phyloP scores from a whole-genome alignment of 2,329 filamentous ascomycete genomes.

The Epichloe bromicola region DNA sequence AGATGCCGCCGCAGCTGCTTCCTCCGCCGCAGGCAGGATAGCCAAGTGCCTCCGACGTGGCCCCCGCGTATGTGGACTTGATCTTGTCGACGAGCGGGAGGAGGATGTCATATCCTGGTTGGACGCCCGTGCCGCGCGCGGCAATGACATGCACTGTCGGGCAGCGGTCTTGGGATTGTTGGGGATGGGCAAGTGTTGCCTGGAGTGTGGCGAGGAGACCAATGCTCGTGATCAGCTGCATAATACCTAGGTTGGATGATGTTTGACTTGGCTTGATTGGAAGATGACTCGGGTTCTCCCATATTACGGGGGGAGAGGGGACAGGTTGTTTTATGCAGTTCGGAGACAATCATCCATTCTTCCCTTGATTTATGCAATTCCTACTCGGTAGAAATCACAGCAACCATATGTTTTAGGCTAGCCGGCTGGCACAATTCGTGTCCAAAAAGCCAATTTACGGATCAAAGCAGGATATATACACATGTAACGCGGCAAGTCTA shows the following conservation, averaged over 20 bases:
- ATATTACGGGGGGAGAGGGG: too few species aligned
- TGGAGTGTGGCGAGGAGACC: background rate
- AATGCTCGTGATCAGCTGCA: background rate
- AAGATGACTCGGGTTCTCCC: too few species aligned
- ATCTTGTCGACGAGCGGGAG: slow-evolving; percentile 37
- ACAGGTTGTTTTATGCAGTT: too few species aligned
- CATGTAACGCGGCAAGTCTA: too few species aligned
- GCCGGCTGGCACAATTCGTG: too few species aligned
- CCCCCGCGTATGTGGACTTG: slow-evolving; percentile 31
- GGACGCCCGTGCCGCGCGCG: slow-evolving; percentile 34
- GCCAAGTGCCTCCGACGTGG: slow-evolving; percentile 40
- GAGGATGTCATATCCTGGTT: slow-evolving; percentile 38
- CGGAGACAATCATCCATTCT: too few species aligned
- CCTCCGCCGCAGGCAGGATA: slow-evolving; percentile 54
- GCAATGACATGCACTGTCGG: slow-evolving; percentile 29
- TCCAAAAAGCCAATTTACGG: too few species aligned
- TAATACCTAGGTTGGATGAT: background rate
- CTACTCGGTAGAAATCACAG: too few species aligned
- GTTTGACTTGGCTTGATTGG: too few species aligned
- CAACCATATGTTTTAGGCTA: too few species aligned
- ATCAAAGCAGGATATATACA: too few species aligned
- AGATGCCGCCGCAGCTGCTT: slow-evolving; percentile 40
- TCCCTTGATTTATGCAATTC: too few species aligned
- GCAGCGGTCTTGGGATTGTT: background rate
- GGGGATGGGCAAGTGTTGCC: background rate